phyloP scores from a whole-genome alignment of 495 filamentous ascomycete species.

The Tuber indicum region DNA sequence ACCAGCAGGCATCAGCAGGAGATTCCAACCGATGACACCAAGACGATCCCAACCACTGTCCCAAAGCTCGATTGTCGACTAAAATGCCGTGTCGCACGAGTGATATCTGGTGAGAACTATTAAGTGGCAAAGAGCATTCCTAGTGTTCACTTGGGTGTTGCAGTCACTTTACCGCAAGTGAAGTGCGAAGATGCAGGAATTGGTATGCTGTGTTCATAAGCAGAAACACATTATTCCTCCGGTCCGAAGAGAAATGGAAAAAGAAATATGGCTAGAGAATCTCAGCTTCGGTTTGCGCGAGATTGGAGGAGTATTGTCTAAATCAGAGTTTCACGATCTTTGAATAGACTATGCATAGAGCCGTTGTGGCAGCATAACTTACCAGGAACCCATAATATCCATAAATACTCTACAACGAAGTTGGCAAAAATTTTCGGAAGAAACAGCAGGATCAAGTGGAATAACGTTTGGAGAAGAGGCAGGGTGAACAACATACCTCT shows the following conservation, averaged over 20 bases:
- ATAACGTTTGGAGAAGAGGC: background rate
- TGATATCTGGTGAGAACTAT: background rate
- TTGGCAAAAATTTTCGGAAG: background rate
- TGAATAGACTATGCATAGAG: background rate
- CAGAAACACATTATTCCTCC: background rate
- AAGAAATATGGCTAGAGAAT: background rate
- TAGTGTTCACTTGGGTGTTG: background rate
- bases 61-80: background rate
- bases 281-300: background rate
- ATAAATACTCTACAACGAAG: background rate
- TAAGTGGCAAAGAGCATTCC: background rate
- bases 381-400: background rate
- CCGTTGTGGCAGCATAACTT: background rate
- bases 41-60: background rate
- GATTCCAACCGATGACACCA: background rate
- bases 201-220: background rate
- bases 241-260: background rate
- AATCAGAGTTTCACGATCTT: background rate
- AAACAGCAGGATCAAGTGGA: background rate
- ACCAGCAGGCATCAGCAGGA: background rate
- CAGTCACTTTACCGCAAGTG: background rate
- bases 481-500: background rate
- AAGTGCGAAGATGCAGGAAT: background rate
- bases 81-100: background rate
- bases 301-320: background rate